Conservation (phyloP, 352 stramenopile species). For the Phytopythium vexans region DNA sequence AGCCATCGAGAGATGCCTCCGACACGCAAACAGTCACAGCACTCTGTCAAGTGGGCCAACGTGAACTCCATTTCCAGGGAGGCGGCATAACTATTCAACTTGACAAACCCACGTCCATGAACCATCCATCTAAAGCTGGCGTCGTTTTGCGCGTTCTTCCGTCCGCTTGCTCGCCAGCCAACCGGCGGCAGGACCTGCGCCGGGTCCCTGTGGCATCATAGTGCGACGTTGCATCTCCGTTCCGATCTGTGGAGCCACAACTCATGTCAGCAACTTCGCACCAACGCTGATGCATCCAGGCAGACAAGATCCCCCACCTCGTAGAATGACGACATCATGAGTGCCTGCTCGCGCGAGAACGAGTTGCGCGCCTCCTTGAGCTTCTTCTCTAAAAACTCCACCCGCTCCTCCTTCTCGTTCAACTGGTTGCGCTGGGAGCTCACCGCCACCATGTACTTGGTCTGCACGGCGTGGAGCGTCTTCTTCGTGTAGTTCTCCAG, state of each 20-base stretch:
- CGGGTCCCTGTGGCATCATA: constrained; percentile 78
- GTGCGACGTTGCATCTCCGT: constrained; percentile 86
- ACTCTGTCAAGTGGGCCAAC: too few relatives aligned
- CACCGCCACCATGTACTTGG: constrained; percentile 89
- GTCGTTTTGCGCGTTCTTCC: constrained; percentile 80
- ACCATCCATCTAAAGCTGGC: constrained; percentile 39
- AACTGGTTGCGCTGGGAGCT: constrained; percentile 88
- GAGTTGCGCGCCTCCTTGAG: constrained; percentile 77
- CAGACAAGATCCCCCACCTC: constrained; percentile 36
- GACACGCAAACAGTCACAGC: too few relatives aligned
- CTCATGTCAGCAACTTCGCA: not conserved
- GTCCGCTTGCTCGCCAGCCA: constrained; percentile 85
- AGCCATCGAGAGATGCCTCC: too few relatives aligned
- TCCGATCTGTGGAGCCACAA: constrained; percentile 54
- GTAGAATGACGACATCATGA: constrained; percentile 90
- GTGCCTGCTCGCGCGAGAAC: constrained; percentile 79
- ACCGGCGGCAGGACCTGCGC: constrained; percentile 37
- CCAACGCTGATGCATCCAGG: not conserved
- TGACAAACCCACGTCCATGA: too few relatives aligned
- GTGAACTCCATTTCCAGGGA: too few relatives aligned
- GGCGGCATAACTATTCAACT: too few relatives aligned
- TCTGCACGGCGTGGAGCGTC: constrained; percentile 87
- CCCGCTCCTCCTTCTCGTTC: constrained; percentile 80
- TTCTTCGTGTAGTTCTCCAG: constrained; percentile 91
- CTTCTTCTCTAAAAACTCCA: constrained; percentile 86